Conservation (phyloP, 2,329 filamentous ascomycete genomes). For the Calycina herbarum region DNA sequence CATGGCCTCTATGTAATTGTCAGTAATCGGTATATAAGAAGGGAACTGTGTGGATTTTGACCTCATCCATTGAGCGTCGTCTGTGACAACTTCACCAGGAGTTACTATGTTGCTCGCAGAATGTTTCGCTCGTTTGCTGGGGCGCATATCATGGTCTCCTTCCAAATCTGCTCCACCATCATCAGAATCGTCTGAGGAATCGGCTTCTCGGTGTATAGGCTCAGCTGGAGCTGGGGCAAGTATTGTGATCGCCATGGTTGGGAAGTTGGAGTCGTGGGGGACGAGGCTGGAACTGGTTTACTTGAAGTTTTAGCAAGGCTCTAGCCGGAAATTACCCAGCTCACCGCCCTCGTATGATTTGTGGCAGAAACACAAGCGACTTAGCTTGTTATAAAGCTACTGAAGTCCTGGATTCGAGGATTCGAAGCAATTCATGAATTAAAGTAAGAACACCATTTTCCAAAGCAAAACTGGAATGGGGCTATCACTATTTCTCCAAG, state of each 20-base stretch:
- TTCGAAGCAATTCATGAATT: too few relatives aligned
- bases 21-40: constrained; percentile 19
- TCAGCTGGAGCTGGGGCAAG: constrained; percentile 34
- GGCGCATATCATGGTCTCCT: constrained; percentile 44
- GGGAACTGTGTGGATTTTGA: constrained; percentile 37
- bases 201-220: constrained; percentile 20
- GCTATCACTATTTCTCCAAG: too few relatives aligned
- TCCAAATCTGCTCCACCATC: constrained; percentile 38
- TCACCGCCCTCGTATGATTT: too few relatives aligned
- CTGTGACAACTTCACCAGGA: constrained; percentile 83
- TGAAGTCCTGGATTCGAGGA: too few relatives aligned
- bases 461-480: too few relatives aligned
- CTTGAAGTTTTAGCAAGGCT: not conserved
- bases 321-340: not conserved
- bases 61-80: constrained; percentile 96
- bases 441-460: too few relatives aligned
- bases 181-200: constrained; percentile 27
- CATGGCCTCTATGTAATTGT: constrained; percentile 69
- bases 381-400: too few relatives aligned
- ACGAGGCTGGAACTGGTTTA: constrained; percentile 13
- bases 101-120: constrained; percentile 66
- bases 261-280: not conserved
- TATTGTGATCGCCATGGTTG: constrained; percentile 39
- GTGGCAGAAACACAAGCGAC: too few relatives aligned
- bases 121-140: constrained; percentile 42